phyloP scores from a whole-genome alignment of 2,329 filamentous ascomycete genomes.

The Coccinonectria pachysandricola region DNA sequence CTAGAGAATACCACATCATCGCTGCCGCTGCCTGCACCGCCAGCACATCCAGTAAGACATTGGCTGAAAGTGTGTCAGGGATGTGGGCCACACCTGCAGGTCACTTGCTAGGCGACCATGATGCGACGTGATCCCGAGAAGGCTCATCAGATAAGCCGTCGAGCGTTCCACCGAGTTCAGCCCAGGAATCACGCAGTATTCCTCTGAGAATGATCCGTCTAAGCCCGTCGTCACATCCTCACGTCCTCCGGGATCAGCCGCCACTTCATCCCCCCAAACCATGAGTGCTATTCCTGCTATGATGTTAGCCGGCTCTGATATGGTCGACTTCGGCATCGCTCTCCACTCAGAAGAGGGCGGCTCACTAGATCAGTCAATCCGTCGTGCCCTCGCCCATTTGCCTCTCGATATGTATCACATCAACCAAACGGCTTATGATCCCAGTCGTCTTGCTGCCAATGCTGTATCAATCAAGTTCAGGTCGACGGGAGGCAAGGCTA shows the following conservation, averaged over 20 bases:
- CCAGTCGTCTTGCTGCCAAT: slow-evolving; percentile 1
- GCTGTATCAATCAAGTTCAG: slow-evolving; percentile 3
- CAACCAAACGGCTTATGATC: slow-evolving; percentile 4
- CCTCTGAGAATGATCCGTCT: too few species aligned
- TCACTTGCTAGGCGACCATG: too few species aligned
- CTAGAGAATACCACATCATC: too few species aligned
- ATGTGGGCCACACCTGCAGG: too few species aligned
- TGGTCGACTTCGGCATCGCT: slow-evolving; percentile 3
- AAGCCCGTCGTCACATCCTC: slow-evolving; percentile 1
- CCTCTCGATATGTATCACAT: background rate
- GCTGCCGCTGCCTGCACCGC: too few species aligned
- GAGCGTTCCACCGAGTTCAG: too few species aligned
- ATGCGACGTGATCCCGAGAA: too few species aligned
- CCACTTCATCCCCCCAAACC: slow-evolving; percentile 2
- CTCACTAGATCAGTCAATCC: slow-evolving; percentile 1
- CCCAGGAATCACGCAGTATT: too few species aligned
- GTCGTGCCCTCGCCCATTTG: background rate
- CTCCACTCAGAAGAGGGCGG: slow-evolving; percentile 1
- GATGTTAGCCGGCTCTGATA: slow-evolving; percentile 2
- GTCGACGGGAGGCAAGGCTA: slow-evolving; percentile 3
- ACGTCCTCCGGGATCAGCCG: slow-evolving; percentile 2
- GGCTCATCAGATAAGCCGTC: too few species aligned
- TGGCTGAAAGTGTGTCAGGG: too few species aligned
- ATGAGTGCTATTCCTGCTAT: slow-evolving; percentile 2
- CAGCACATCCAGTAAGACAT: too few species aligned